A percentile compares a stretch with the other conserved stretches of the same genome.
phyloP scores from a whole-genome alignment of 1,284 basidiomycete genomes.

The Microbotryomycetes sp. region DNA sequence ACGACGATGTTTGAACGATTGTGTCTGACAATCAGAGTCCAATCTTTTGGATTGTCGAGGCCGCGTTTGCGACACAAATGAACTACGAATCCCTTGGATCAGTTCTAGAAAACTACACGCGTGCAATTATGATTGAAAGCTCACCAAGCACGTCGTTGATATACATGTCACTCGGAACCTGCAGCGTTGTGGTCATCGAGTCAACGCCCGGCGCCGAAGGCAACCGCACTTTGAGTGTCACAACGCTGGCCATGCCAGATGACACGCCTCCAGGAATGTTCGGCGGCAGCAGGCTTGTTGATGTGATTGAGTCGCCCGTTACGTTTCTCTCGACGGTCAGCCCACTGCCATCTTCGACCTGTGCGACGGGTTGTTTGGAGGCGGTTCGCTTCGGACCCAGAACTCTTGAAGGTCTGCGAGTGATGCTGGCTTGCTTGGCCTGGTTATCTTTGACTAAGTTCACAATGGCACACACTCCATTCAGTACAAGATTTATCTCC shows the following conservation, averaged over 20 bases:
- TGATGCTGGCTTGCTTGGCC: slow-evolving; percentile 65
- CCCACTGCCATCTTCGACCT: too few species aligned
- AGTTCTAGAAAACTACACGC: slow-evolving; percentile 11
- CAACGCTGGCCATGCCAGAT: slow-evolving; percentile 17
- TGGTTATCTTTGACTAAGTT: slow-evolving; percentile 76
- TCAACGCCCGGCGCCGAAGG: slow-evolving; percentile 17
- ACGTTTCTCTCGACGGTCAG: slow-evolving; percentile 25
- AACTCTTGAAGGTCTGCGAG: slow-evolving; percentile 64
- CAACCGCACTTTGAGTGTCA: slow-evolving; percentile 22
- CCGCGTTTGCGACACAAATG: slow-evolving; percentile 61
- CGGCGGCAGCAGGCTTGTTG: background rate
- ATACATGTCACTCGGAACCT: slow-evolving; percentile 77
- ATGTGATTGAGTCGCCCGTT: background rate
- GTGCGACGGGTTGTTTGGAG: slow-evolving; percentile 31
- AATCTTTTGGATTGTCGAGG: slow-evolving; percentile 67
- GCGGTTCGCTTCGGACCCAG: slow-evolving; percentile 48
- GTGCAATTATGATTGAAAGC: slow-evolving; percentile 33
- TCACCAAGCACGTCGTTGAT: slow-evolving; percentile 87
- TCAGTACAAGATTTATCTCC: too few species aligned
- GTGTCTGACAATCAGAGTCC: slow-evolving; percentile 71
- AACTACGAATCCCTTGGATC: background rate
- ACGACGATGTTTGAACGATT: slow-evolving; percentile 64
- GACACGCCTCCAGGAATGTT: slow-evolving; percentile 9
- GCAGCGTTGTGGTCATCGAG: slow-evolving; percentile 38
- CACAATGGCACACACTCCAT: too few species aligned